Evolutionary conservation across 441 rosid species (phyloP).

Genomic region (Lagerstroemia fauriei): DNA sequence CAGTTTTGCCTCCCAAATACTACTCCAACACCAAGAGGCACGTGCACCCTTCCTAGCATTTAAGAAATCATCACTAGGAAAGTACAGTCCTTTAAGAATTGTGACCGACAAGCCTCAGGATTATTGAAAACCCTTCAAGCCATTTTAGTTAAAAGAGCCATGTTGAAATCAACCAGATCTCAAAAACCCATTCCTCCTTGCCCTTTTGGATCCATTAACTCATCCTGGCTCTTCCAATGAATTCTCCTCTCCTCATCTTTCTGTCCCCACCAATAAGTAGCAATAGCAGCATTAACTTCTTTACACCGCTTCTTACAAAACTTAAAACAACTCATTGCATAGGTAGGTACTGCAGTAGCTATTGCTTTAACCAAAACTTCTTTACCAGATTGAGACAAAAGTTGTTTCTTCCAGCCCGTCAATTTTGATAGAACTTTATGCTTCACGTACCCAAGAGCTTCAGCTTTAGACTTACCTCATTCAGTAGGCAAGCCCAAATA

Average conservation of each 20-base stretch:
- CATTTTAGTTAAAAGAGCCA: not conserved
- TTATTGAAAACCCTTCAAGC: not conserved
- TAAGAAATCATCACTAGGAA: not conserved
- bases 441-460: not conserved
- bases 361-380: not conserved
- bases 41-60: not conserved
- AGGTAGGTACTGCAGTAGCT: not conserved
- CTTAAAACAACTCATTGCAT: not conserved
- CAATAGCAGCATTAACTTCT: not conserved
- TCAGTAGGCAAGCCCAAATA: not conserved
- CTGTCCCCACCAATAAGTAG: not conserved
- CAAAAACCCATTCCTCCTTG: not conserved
- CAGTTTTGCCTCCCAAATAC: not conserved
- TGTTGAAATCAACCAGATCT: not conserved
- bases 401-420: not conserved
- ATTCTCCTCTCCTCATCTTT: not conserved
- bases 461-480: not conserved
- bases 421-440: not conserved
- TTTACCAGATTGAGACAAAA: not conserved
- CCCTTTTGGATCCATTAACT: not conserved
- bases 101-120: not conserved
- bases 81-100: not conserved
- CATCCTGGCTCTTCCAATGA: not conserved
- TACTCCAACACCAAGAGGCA: slow-evolving; percentile 8
- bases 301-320: not conserved